Base-by-base conservation (phyloP, 345 rosid species). In the Lepidium africanum region DNA sequence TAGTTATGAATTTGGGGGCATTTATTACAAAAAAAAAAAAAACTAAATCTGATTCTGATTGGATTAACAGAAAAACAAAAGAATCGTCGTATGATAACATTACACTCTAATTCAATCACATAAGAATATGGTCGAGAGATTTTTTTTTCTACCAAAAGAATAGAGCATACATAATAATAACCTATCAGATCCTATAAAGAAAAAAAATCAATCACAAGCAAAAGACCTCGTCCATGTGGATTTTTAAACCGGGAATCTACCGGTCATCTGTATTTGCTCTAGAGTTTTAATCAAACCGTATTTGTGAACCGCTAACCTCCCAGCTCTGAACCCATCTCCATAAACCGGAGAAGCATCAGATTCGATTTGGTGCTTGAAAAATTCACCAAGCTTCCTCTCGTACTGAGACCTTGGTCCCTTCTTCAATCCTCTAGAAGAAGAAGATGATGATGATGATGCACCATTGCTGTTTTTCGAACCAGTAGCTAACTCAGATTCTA, bases 301-400 rank as follows among this genome's bases (percentile, higher is more conserved):
- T 52, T 81, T 95, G 32, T 65, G 43, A 64, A 91, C 96, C 0
- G 97, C 93, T 69, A 61, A 63, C 32, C 73, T 67, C 4, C 96
- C 99, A 0, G 79, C 83, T 66, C 96, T 79, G 81, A 89, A 95
- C 9, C 99, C 99, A 3, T 86, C 96, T 48, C 99, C 99, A 55
- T 91, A 95, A 38, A 89, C 86, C 4, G 96, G 80, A 41, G 99
- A 95, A 21, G 86, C 68, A 75, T 95, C 96, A 6, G 89, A 61
- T 79, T 89, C 96, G 0, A 95, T 89, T 76, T 95, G 97, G 82
- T 91, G 93, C 73, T 83, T 85, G 51, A 91, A 91, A 77, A 91
- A 91, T 73, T 85, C 91, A 40, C 99, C 97, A 0, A 95, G 90
- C 72, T 86, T 95, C 81, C 63, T 82, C 81, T 95, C 97, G 16